phyloP scores from a whole-genome alignment of 208 protist genomes.

The Angomonas desouzai region DNA sequence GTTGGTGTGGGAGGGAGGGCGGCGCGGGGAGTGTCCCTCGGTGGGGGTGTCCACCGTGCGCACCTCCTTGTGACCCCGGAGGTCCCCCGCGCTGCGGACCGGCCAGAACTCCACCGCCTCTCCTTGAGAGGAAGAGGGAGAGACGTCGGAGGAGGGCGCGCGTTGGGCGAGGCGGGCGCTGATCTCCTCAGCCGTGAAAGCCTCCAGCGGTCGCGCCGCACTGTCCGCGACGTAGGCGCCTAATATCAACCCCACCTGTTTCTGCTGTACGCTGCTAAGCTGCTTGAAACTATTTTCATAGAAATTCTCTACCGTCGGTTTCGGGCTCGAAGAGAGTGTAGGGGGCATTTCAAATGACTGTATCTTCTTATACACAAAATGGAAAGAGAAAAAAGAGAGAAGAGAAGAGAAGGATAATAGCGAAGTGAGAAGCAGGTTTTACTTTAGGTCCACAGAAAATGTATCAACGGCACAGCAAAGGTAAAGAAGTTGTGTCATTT shows the following conservation, averaged over 20 bases:
- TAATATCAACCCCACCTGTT: conserved; percentile 70
- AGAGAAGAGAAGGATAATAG: neutral
- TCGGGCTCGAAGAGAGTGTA: neutral
- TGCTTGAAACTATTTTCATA: conserved; percentile 86
- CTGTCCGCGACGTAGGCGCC: conserved; percentile 76
- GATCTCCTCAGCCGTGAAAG: conserved; percentile 35
- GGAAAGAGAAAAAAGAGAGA: conserved; percentile 11
- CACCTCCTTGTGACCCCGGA: neutral
- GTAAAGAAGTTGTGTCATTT: no score
- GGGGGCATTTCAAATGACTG: conserved; percentile 13
- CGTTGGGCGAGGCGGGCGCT: conserved; percentile 1
- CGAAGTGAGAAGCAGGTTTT: neutral
- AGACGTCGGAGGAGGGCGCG: neutral
- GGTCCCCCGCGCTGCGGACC: neutral
- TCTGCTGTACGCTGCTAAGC: conserved; percentile 76
- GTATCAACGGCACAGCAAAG: no score
- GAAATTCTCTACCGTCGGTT: conserved; percentile 31
- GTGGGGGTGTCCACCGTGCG: neutral
- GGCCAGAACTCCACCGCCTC: conserved; percentile 1
- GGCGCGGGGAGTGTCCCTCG: neutral
- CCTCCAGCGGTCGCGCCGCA: conserved; percentile 54
- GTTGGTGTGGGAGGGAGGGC: neutral
- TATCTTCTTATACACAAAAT: neutral
- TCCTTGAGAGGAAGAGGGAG: neutral
- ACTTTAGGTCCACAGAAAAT: no score